Evolutionary conservation across 768 basidiomycete genomes (phyloP), one percentile per base, ranked within the genome.

Genomic region (Cystofilobasidium capitatum): DNA sequence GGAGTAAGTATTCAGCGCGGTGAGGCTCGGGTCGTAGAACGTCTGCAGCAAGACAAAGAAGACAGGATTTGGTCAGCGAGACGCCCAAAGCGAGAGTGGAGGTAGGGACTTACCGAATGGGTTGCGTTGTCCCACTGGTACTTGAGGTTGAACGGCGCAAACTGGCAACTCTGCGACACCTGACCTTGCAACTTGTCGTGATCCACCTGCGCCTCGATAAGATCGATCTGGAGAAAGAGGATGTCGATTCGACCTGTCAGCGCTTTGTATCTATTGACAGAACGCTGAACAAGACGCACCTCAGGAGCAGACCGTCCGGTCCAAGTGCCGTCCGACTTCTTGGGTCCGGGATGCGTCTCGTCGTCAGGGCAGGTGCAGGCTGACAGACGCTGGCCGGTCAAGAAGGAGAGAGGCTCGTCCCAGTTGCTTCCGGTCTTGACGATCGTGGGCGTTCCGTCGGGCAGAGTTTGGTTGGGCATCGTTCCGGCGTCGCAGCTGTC

Each of bases 301-400:
- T 62, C 61, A 16, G 61, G 61, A 20, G 61, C 61, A 20, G 61
- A 62, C 5, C 61, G 61, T 20, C 61, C 61, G 12, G 35, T 35
- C 73, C 84, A 92, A 2, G 85, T 81, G 36, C 91, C 91, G 71
- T 94, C 88, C 0, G 78, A 68, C 68, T 86, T 85, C 58, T 84
- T 76, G 29, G 92, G 92, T 12, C 93, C 93, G 4, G 93, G 93
- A 77, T 96, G 92, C 10, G 71, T 73, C 10, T 85, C 80, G 77
- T 93, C 88, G 31, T 85, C 85, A 16, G 81, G 77, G 74, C 94
- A 97, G 2, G 94, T 97, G 76, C 94, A 97, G 55, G 88, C 80
- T 8, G 88, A 90, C 33, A 96, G 79, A 26, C 61, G 61, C 39
- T 62, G 61, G 3, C 61, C 61, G 1, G 26, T 13, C 5, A 62